phyloP scores from a whole-genome alignment of 2,329 filamentous ascomycete genomes.

The Penicillium occitanis region DNA sequence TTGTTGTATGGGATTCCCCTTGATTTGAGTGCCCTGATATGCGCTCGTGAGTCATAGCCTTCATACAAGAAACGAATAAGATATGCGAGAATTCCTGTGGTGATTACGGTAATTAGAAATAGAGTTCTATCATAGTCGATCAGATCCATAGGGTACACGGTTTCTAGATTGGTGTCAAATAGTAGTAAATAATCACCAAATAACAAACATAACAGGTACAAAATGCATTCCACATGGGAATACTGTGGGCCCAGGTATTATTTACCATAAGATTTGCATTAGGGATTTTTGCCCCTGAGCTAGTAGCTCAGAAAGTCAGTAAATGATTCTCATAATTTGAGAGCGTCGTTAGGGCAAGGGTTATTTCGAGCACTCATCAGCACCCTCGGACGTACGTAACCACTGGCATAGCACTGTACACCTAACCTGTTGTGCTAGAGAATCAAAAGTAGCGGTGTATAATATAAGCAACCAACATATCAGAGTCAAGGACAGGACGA shows the following conservation, averaged over 20 bases:
- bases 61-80: neutral
- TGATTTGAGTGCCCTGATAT: neutral
- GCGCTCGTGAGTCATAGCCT: neutral
- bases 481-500: neutral
- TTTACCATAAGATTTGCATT: neutral
- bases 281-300: neutral
- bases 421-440: neutral
- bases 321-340: neutral
- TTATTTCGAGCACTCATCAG: neutral
- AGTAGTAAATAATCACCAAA: neutral
- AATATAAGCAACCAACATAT: neutral
- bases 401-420: neutral
- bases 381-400: neutral
- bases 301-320: neutral
- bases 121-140: neutral
- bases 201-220: neutral
- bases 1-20: neutral
- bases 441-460: neutral
- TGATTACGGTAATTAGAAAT: neutral
- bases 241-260: neutral
- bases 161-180: neutral
- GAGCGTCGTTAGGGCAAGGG: neutral
- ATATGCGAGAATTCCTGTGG: neutral
- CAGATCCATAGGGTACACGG: neutral
- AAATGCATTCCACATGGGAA: neutral